Conservation (phyloP, 2,329 filamentous ascomycete species). For the Xylariaceae sp. region DNA sequence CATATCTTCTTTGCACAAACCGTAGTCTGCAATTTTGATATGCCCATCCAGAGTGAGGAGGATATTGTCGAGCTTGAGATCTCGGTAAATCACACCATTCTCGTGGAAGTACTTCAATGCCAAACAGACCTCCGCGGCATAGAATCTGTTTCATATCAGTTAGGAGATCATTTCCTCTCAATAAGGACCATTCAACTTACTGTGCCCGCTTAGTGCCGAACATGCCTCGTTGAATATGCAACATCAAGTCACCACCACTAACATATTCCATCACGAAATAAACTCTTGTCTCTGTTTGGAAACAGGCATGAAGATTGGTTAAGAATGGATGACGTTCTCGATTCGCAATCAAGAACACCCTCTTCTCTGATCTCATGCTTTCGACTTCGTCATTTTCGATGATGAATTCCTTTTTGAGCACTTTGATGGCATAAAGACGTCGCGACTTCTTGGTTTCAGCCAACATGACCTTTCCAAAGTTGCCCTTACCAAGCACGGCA, state of each 20-base stretch:
- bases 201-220: constrained; percentile 95
- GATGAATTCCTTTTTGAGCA: constrained; percentile 99
- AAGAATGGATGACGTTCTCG: constrained; percentile 96
- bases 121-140: constrained; percentile 94
- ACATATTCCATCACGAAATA: constrained; percentile 99
- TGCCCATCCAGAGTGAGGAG: constrained; percentile 91
- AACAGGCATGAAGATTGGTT: constrained; percentile 92
- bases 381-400: constrained; percentile 99
- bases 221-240: constrained; percentile 95
- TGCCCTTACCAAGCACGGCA: constrained; percentile 95
- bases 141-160: constrained; percentile 60
- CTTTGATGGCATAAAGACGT: constrained; percentile 96
- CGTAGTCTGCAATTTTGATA: constrained; percentile 98
- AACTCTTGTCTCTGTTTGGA: constrained; percentile 96
- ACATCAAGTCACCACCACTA: constrained; percentile 96
- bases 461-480: constrained; percentile 99
- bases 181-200: constrained; percentile 49
- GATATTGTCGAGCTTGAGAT: constrained; percentile 91
- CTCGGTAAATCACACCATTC: constrained; percentile 97
- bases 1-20: constrained; percentile 99
- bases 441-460: constrained; percentile 92
- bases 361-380: constrained; percentile 94
- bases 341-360: constrained; percentile 95
- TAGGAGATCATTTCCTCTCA: not conserved
- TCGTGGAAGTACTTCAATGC: constrained; percentile 99